Base-by-base conservation (phyloP, 2,329 filamentous ascomycete species). In the Allantophomopsis lycopodina region DNA sequence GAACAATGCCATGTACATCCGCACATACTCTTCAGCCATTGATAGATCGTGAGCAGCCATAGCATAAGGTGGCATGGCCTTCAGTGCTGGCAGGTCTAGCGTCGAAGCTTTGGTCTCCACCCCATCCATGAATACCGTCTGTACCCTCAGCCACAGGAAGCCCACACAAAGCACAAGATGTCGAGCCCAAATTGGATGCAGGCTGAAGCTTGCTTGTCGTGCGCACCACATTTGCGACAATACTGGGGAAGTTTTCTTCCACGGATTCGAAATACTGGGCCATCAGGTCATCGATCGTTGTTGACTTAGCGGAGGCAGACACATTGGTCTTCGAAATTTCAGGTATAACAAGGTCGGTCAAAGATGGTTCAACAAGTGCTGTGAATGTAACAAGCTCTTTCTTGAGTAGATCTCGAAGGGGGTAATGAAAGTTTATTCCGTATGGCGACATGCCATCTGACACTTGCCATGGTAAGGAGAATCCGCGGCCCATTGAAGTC, bases 171-270 rank as follows among this genome's bases (percentile, higher is more conserved):
- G 70, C 68, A 51, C 86, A 93, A 17, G 48, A 48, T 12, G 53
- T 55, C 35, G 47, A 54, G 15, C 50, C 52, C 1, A 45, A 48
- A 36, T 49, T 50, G 16, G 62, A 49, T 1, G 64, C 55, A 18
- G 73, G 61, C 35, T 77, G 66, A 32, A 96, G 68, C 60, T 93
- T 94, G 38, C 77, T 79, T n/a, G 83, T 80, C 28, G 89, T 98
- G 45, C 86, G 76, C 5, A 95, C 89, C 8, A 98, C 91, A 56
- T 98, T 98, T 23, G 88, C 82, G 48, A 98, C 88, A 41, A 96
- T 86, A 40, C 83, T 85, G 3, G 88, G 84, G 53, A 93, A 95
- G 43, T 81, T 82, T 47, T 76, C 74, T 55, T 94, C 88, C 13
- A 94, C 85, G 32, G 77, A 80, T 48, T 76, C 74, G 53, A 98